Conservation (phyloP, 129 eudicot genomes). For the Smallanthus sonchifolius region DNA sequence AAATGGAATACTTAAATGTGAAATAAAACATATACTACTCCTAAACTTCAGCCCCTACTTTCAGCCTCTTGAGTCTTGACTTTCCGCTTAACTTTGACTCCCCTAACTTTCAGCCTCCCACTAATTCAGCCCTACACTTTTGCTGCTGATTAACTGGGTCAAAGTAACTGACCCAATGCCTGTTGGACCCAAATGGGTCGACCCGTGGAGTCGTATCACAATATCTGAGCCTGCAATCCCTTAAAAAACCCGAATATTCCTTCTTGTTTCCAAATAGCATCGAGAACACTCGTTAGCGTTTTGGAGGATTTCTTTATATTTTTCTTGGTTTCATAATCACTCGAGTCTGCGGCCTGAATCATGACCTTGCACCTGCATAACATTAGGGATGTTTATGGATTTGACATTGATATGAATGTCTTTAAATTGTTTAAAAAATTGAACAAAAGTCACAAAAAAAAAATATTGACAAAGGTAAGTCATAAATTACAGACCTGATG, state of each 20-base stretch:
- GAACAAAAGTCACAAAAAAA: not conserved
- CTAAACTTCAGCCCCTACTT: too few species aligned
- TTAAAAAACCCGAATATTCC: slow-evolving; percentile 55
- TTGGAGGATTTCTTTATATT: slow-evolving; percentile 34
- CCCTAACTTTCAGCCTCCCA: too few species aligned
- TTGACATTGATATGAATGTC: not conserved
- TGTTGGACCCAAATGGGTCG: too few species aligned
- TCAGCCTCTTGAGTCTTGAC: too few species aligned
- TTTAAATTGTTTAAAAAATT: not conserved
- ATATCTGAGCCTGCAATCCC: slow-evolving; percentile 61
- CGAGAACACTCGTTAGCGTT: slow-evolving; percentile 38
- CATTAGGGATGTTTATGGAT: not conserved
- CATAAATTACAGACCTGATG: slow-evolving; percentile 42
- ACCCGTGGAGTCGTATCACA: too few species aligned
- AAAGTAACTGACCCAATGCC: too few species aligned
- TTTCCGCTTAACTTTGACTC: too few species aligned
- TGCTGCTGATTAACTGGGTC: too few species aligned
- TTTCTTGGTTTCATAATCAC: slow-evolving; percentile 33
- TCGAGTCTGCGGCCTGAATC: slow-evolving; percentile 59
- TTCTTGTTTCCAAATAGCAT: slow-evolving; percentile 52
- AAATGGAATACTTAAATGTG: too few species aligned
- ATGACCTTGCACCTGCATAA: slow-evolving; percentile 57
- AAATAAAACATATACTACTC: too few species aligned
- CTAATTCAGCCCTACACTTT: too few species aligned
- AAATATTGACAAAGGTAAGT: not conserved